Evolutionary conservation across 2,329 filamentous ascomycete species (phyloP), one percentile per base, ranked within the genome.

Genomic region (Fusarium sp.): DNA sequence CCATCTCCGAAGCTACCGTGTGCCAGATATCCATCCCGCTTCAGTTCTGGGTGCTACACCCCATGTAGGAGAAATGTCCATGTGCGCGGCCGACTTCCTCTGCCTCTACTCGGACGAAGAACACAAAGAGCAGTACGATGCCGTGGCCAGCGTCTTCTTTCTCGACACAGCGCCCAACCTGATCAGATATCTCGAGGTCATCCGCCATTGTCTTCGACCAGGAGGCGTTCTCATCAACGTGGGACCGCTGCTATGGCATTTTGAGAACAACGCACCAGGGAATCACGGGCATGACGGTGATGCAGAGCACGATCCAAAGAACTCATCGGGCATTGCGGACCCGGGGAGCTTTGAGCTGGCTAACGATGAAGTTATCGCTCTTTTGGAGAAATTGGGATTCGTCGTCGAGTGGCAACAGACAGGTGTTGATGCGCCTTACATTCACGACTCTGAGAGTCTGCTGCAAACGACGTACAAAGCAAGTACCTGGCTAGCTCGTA

Each of bases 141-240:
- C 90, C 1, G 92, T 98, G 2, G 88, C 91, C 0, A 92, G 91
- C 3, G 91, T 97, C 10, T 99, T 98, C 79, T 99, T 99, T 79
- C 89, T 99, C 55, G 96, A 99, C 75, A 99, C 95, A 2, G 95
- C 95, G 3, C 93, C 94, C 1, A 98, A 99, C 74, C 75, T 97
- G 29, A 90, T 98, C 50, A 86, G 90, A 3, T 99, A 99, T 73
- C 86, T 99, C 31, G 88, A 96, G 73, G 89, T 93, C 2, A 91
- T 98, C 51, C 80, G 79, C 38, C 85, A 91, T 72, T 96, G 93
- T 71, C 83, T 99, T 45, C 87, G 85, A 66, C 81, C 86, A 0
- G 91, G 90, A 25, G 95, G 95, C 0, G 71, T 96, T 5, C 91
- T 96, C 81, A 85, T 97, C 72, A 99, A 99, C 72, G 80, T 96